Percentiles rank a stretch among this genome's conserved stretches.
Evolutionary conservation across 768 basidiomycete genomes (phyloP).

Genomic region (Amanita pallidorosea): DNA sequence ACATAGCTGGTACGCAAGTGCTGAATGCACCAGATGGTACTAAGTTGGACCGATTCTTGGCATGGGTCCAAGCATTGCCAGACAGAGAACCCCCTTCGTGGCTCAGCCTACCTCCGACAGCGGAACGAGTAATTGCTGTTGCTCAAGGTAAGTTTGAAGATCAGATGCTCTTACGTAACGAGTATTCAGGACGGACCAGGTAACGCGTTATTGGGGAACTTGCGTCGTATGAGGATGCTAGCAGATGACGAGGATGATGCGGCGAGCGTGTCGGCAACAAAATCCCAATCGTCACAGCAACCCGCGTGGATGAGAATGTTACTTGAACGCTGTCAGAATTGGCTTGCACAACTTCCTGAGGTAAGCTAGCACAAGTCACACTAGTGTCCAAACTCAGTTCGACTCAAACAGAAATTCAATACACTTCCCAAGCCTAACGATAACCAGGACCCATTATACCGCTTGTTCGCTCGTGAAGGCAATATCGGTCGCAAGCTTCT

Average conservation of each 20-base stretch:
- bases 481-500: conserved; percentile 70
- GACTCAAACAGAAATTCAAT: conserved; percentile 42
- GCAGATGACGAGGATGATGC: conserved; percentile 77
- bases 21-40: conserved; percentile 84
- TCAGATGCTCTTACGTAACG: background rate
- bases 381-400: background rate
- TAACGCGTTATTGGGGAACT: conserved; percentile 70
- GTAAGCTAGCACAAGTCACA: conserved; percentile 29
- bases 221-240: conserved; percentile 88
- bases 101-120: conserved; percentile 87
- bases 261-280: conserved; percentile 38
- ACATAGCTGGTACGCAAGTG: conserved; percentile 40
- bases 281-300: conserved; percentile 59
- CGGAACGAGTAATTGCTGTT: conserved; percentile 85
- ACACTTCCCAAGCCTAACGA: conserved; percentile 57
- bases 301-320: conserved; percentile 94
- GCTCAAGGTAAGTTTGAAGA: conserved; percentile 61
- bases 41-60: conserved; percentile 81
- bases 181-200: conserved; percentile 31
- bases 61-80: conserved; percentile 83
- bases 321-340: conserved; percentile 73
- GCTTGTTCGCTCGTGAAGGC: conserved; percentile 86
- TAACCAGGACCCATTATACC: conserved; percentile 75
- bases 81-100: conserved; percentile 92
- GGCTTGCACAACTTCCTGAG: conserved; percentile 67